Percentiles rank a stretch among this genome's conserved stretches.
Conservation (phyloP, 2,329 filamentous ascomycete species). For the Trichoderma gracile region DNA sequence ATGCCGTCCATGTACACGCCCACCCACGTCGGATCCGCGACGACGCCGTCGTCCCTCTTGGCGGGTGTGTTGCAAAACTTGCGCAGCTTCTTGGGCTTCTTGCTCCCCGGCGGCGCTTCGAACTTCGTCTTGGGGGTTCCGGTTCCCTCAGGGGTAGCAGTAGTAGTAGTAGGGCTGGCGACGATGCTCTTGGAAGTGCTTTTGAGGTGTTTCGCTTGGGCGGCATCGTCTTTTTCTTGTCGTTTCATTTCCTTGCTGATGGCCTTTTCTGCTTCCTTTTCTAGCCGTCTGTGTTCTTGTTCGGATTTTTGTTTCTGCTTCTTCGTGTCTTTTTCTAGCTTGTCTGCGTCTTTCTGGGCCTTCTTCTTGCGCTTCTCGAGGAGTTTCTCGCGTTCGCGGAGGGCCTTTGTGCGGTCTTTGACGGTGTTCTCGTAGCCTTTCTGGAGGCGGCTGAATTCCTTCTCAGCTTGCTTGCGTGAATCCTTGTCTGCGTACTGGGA, state of each 20-base stretch:
- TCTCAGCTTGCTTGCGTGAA: conserved; percentile 67
- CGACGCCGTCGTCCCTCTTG: conserved; percentile 53
- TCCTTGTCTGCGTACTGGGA: conserved; percentile 63
- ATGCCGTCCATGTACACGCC: conserved; percentile 78
- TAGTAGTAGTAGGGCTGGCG: background rate
- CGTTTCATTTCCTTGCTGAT: conserved; percentile 41
- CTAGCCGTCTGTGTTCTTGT: conserved; percentile 35
- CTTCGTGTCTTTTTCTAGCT: conserved; percentile 39
- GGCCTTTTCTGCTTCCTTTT: conserved; percentile 40
- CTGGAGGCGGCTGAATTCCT: conserved; percentile 61
- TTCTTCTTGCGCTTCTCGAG: conserved; percentile 56
- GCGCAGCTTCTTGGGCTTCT: conserved; percentile 55
- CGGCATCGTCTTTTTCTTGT: conserved; percentile 36
- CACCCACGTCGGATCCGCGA: conserved; percentile 71
- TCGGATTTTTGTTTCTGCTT: conserved; percentile 35
- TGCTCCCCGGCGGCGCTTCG: background rate
- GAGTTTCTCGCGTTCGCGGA: conserved; percentile 64
- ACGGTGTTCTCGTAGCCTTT: conserved; percentile 67
- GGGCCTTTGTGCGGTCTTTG: conserved; percentile 64
- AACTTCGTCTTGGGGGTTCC: conserved; percentile 25
- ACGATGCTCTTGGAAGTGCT: conserved; percentile 16
- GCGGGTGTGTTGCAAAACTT: conserved; percentile 79
- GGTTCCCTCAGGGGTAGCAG: background rate
- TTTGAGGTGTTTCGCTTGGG: conserved; percentile 34
- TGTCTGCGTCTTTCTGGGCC: conserved; percentile 44